These are phyloP conservation scores for Clonostachys rhizophaga DNA, from an alignment of 2,329 filamentous ascomycete species.

Conservation along the genomic window DNA sequence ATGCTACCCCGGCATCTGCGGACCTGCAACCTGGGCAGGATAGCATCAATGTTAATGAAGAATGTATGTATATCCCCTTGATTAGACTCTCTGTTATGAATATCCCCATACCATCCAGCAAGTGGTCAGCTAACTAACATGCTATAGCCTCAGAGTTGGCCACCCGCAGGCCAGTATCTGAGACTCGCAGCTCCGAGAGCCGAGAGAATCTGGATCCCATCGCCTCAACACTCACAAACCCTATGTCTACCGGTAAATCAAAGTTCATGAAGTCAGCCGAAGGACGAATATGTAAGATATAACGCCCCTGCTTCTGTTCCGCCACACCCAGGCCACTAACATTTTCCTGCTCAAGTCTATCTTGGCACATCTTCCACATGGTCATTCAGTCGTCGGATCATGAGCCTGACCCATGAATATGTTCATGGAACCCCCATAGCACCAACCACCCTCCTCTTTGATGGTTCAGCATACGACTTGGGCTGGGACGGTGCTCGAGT, in stretches of 20 bases:
- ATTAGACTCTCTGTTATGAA: constrained; percentile 8
- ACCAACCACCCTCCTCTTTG: constrained; percentile 38
- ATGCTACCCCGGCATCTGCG: no score
- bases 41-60: no score
- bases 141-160: not conserved
- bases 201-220: no score
- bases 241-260: no score
- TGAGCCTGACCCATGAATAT: constrained; percentile 42
- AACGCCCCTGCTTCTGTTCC: no score
- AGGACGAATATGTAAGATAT: no score
- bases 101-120: not conserved
- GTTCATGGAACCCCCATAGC: constrained; percentile 35
- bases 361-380: constrained; percentile 52
- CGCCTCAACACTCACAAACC: no score
- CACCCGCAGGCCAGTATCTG: no score
- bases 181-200: no score
- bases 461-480: constrained; percentile 45
- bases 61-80: not conserved
- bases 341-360: constrained; percentile 28
- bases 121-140: constrained; percentile 1
- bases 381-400: constrained; percentile 44
- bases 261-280: no score
- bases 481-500: constrained; percentile 31
- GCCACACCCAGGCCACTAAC: no score
- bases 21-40: no score